These are phyloP conservation scores for Boletus smithii DNA, from an alignment of 1,284 basidiomycete genomes.

Conservation along the genomic window DNA sequence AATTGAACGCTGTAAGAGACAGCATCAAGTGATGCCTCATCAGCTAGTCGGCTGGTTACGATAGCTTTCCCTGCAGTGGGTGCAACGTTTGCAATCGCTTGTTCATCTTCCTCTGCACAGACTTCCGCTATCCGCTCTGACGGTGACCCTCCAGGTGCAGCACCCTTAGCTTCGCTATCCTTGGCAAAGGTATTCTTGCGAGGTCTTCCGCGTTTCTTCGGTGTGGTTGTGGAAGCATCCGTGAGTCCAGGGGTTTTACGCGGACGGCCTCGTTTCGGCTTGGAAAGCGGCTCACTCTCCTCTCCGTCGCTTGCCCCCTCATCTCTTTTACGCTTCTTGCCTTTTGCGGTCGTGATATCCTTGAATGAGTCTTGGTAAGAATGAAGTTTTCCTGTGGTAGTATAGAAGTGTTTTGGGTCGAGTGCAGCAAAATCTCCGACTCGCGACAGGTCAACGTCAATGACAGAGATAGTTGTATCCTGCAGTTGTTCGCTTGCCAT, in stretches of 20 bases:
- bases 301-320: conserved; percentile 21
- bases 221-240: conserved; percentile 7
- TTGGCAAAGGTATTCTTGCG: conserved; percentile 25
- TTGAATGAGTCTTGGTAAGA: conserved; percentile 51
- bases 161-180: background rate
- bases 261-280: conserved; percentile 39
- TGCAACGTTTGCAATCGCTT: background rate
- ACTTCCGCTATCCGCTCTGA: conserved; percentile 2
- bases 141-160: background rate
- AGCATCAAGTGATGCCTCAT: background rate
- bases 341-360: conserved; percentile 20
- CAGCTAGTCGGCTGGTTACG: background rate
- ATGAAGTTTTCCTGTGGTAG: conserved; percentile 39
- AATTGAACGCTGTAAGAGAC: background rate
- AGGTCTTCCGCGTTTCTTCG: conserved; percentile 37
- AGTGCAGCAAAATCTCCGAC: conserved; percentile 53
- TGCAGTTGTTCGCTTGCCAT: conserved; percentile 59
- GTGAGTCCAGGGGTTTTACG: conserved; percentile 26
- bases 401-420: conserved; percentile 50
- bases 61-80: background rate
- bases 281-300: conserved; percentile 31
- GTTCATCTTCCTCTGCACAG: background rate
- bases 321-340: conserved; percentile 31
- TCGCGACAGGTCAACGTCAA: conserved; percentile 44
- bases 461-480: conserved; percentile 40